Evolutionary conservation across 2,329 filamentous ascomycete genomes (phyloP).

Genomic region (Claviceps sp.): DNA sequence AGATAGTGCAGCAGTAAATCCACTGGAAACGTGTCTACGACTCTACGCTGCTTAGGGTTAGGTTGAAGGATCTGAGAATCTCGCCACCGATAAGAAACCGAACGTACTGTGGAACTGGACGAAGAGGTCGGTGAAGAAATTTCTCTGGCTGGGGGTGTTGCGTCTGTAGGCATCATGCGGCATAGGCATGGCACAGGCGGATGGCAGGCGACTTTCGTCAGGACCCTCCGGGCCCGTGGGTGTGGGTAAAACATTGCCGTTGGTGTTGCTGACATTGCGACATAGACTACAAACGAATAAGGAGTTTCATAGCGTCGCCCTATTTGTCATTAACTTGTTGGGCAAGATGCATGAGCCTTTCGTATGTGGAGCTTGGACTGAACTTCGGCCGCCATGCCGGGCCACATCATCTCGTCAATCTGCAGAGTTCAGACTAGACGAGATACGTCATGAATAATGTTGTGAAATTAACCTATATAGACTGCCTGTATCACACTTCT

Average conservation of each 20-base stretch:
- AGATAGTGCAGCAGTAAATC: slow-evolving; percentile 55
- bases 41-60: slow-evolving; percentile 45
- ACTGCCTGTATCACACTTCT: slow-evolving; percentile 32
- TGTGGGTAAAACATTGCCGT: neutral
- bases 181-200: slow-evolving; percentile 16
- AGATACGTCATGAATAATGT: slow-evolving; percentile 70
- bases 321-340: slow-evolving; percentile 9
- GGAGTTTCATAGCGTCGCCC: slow-evolving; percentile 12
- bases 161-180: slow-evolving; percentile 3
- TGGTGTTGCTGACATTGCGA: neutral
- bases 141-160: slow-evolving; percentile 1
- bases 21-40: slow-evolving; percentile 51
- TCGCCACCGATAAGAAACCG: slow-evolving; percentile 60
- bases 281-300: slow-evolving; percentile 14
- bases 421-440: slow-evolving; percentile 57
- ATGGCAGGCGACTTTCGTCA: slow-evolving; percentile 11
- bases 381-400: slow-evolving; percentile 68
- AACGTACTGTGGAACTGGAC: slow-evolving; percentile 29
- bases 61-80: slow-evolving; percentile 53
- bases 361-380: slow-evolving; percentile 60
- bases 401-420: slow-evolving; percentile 67
- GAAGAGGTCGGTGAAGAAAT: neutral
- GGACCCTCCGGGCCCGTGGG: slow-evolving; percentile 14
- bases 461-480: slow-evolving; percentile 47
- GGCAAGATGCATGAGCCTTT: slow-evolving; percentile 9